phyloP scores from a whole-genome alignment of 106 monocot species.

The Amphibolis antarctica region DNA sequence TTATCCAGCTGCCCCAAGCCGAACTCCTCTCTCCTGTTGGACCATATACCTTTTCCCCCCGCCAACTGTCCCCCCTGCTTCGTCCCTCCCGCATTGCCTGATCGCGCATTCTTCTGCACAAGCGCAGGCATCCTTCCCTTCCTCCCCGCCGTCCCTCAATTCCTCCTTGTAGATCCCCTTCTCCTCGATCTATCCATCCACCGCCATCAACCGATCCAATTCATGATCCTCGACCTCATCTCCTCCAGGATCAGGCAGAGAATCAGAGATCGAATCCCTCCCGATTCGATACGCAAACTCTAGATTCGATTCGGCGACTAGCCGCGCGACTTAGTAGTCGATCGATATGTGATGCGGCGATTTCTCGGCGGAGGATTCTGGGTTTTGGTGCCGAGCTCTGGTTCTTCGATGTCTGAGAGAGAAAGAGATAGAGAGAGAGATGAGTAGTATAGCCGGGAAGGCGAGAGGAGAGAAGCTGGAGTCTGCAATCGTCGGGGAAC shows the following conservation, averaged over 20 bases:
- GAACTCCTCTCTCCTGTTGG: slow-evolving; percentile 47
- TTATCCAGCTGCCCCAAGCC: slow-evolving; percentile 78
- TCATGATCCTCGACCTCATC: neutral
- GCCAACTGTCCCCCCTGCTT: neutral
- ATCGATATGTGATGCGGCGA: slow-evolving; percentile 1
- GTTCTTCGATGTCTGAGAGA: slow-evolving; percentile 6
- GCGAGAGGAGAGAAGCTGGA: slow-evolving; percentile 1
- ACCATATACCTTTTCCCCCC: slow-evolving; percentile 47
- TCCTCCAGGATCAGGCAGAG: neutral
- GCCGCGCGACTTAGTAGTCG: neutral
- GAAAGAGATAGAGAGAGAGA: slow-evolving; percentile 17
- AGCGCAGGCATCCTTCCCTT: slow-evolving; percentile 32
- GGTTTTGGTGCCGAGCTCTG: slow-evolving; percentile 11
- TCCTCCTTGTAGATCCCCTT: neutral
- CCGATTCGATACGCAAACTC: neutral
- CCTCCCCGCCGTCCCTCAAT: slow-evolving; percentile 1
- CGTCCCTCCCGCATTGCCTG: slow-evolving; percentile 15
- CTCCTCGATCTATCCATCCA: slow-evolving; percentile 14
- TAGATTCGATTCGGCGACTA: neutral
- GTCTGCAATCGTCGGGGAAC: neutral
- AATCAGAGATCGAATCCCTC: neutral
- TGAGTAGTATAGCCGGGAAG: slow-evolving; percentile 10
- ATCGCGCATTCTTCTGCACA: slow-evolving; percentile 19
- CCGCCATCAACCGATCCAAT: neutral
- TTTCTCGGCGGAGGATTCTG: slow-evolving; percentile 2